These are phyloP conservation scores for Penicillium sp. DNA, from an alignment of 2,329 filamentous ascomycete species.

Conservation along the genomic window DNA sequence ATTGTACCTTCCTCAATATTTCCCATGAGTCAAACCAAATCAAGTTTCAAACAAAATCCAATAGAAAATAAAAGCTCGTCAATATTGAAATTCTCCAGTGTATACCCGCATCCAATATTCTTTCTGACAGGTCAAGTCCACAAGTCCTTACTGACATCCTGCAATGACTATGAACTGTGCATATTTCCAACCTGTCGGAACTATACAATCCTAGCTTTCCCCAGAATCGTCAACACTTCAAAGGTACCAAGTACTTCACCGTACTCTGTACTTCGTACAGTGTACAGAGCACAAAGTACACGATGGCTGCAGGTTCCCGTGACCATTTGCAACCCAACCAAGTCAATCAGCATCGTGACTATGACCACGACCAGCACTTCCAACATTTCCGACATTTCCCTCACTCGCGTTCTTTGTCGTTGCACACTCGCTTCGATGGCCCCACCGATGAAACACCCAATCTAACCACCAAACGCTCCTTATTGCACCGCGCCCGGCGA, in stretches of 20 bases:
- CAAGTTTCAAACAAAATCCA: not conserved
- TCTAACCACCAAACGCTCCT: conserved; percentile 37
- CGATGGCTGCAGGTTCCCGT: conserved; percentile 6
- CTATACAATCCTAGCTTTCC: conserved; percentile 2
- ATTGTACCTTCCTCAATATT: not conserved
- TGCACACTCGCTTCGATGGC: conserved; percentile 13
- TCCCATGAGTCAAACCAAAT: too few relatives aligned
- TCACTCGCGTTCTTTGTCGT: conserved; percentile 11
- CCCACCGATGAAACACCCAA: conserved; percentile 40
- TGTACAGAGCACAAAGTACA: not conserved
- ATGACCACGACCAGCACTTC: not conserved
- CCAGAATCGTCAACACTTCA: conserved; percentile 1
- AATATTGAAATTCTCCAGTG: conserved; percentile 7
- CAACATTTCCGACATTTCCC: not conserved
- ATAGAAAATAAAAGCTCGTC: not conserved
- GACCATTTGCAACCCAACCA: conserved; percentile 6
- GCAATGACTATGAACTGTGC: not conserved
- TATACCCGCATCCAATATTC: not conserved
- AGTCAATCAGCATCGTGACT: not conserved
- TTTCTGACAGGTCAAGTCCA: conserved; percentile 8
- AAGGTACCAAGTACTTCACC: not conserved
- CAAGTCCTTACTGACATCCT: not conserved
- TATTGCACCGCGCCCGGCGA: conserved; percentile 29
- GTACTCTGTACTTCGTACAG: not conserved
- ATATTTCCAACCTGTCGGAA: not conserved